phyloP scores from a whole-genome alignment of 768 basidiomycete species.

The Dacryopinax spathularia region DNA sequence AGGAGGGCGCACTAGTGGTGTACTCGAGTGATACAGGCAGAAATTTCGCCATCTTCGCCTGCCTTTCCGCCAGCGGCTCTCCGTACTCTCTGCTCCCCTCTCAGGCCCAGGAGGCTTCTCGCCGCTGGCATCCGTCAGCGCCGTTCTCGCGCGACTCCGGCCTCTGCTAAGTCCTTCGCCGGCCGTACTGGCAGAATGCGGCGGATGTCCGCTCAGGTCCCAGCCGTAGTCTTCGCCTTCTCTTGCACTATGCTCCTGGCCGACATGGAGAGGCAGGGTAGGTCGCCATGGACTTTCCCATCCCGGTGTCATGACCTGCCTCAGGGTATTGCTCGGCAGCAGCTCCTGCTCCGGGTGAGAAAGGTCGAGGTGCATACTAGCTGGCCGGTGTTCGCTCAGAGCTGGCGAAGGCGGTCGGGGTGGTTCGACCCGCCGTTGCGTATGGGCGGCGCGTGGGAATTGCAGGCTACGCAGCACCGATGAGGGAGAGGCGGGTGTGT shows the following conservation, averaged over 20 bases:
- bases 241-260: neutral
- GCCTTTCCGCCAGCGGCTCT: slow-evolving; percentile 11
- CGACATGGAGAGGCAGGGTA: neutral
- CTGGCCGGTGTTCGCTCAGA: slow-evolving; percentile 3
- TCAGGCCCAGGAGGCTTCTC: neutral
- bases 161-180: slow-evolving; percentile 27
- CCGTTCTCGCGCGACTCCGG: slow-evolving; percentile 21
- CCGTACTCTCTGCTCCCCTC: slow-evolving; percentile 4
- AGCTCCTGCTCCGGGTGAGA: slow-evolving; percentile 26
- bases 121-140: slow-evolving; percentile 11
- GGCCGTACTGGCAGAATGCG: slow-evolving; percentile 15
- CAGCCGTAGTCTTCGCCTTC: slow-evolving; percentile 2
- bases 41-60: slow-evolving; percentile 47
- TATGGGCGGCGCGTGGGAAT: neutral
- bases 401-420: slow-evolving; percentile 13
- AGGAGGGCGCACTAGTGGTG: slow-evolving; percentile 48
- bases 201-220: neutral
- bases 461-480: neutral
- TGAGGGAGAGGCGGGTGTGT: neutral
- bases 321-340: slow-evolving; percentile 24
- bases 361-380: slow-evolving; percentile 19
- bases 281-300: slow-evolving; percentile 60
- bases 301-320: slow-evolving; percentile 44
- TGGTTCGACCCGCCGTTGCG: slow-evolving; percentile 16
- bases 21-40: slow-evolving; percentile 58